Base-by-base conservation (phyloP, 345 rosid species). In the Camelina hispida region DNA sequence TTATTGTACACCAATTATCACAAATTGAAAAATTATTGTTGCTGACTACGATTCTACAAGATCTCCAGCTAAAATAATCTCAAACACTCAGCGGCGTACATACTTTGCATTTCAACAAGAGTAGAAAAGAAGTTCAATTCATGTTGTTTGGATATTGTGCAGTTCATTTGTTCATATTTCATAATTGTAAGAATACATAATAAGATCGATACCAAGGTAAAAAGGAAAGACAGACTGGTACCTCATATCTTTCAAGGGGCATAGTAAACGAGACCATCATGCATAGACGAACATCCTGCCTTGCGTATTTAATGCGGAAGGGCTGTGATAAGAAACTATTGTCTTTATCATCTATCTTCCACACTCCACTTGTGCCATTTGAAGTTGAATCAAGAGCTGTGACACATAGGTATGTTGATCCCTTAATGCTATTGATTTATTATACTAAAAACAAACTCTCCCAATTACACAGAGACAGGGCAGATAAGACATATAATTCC, bases 251-350 rank as follows among this genome's bases (percentile, higher is more conserved):
- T 73, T 69, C 58, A n/a, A 84, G 83, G 57, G 92, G 83, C 80
- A 96, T 82, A 71, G 81, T 81, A 54, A 96, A 96, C 0, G 97
- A 87, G 75, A 93, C 84, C 98, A 96, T 82, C 84, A 85, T 71
- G 67, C 85, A 88, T 60, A 96, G 78, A 71, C 76, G 88, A 73
- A 96, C 84, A 87, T 96, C 97, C 82, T 96, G 99, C 81, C 94
- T 86, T 0, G 98, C 96, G 78, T 93, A 96, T 77, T 91, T 93
- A 61, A 96, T 89, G 71, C 91, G 87, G 66, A 96, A 96, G 68
- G 96, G 97, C 74, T 85, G 99, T 43, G 99, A 87, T 22, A 82
- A 84, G 83, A 96, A 96, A 79, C 93, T 96, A 77, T 88, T 90
- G 56, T 89, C 98, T 58, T 73, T 67, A 66, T 96, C 97, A 84